phyloP scores from a whole-genome alignment of 2,329 filamentous ascomycete genomes.

The Periglandula ipomoeae region DNA sequence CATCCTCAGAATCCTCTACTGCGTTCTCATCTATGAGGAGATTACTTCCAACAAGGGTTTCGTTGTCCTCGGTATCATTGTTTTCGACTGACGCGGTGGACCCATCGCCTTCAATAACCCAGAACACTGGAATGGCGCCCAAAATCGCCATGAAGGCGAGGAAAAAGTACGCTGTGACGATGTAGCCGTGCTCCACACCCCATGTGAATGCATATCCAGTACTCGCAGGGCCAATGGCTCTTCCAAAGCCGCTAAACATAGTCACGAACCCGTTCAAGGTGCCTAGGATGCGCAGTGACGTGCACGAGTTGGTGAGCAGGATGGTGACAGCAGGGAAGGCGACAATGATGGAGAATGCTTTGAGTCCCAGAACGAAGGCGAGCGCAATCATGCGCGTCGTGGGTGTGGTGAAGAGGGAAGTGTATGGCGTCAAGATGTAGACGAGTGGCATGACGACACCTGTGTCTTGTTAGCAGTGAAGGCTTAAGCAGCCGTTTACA shows the following conservation, averaged over 20 bases:
- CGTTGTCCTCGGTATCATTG: constrained; percentile 24
- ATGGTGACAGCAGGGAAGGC: constrained; percentile 87
- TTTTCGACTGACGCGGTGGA: constrained; percentile 30
- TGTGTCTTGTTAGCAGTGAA: constrained; percentile 11
- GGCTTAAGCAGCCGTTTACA: background rate
- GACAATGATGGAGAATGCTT: constrained; percentile 69
- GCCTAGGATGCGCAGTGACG: constrained; percentile 64
- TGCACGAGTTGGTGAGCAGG: constrained; percentile 78
- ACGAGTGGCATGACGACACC: constrained; percentile 61
- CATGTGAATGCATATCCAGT: constrained; percentile 65
- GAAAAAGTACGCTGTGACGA: constrained; percentile 75
- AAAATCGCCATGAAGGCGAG: constrained; percentile 55
- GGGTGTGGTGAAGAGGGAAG: constrained; percentile 48
- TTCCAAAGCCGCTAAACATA: constrained; percentile 68
- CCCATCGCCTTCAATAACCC: constrained; percentile 67
- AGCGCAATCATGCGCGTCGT: constrained; percentile 50
- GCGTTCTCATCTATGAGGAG: constrained; percentile 16
- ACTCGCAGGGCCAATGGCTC: constrained; percentile 68
- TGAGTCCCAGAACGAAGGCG: constrained; percentile 59
- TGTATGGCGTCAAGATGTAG: constrained; percentile 77
- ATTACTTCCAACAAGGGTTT: constrained; percentile 11
- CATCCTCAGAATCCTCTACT: constrained; percentile 9
- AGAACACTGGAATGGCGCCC: constrained; percentile 64
- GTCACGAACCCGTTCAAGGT: constrained; percentile 90
- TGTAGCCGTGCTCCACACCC: constrained; percentile 66